A percentile compares a stretch with the other conserved stretches of the same genome.
These are phyloP conservation scores for Colletotrichum tofieldiae DNA, from an alignment of 2,329 filamentous ascomycete genomes.

Conservation along the genomic window DNA sequence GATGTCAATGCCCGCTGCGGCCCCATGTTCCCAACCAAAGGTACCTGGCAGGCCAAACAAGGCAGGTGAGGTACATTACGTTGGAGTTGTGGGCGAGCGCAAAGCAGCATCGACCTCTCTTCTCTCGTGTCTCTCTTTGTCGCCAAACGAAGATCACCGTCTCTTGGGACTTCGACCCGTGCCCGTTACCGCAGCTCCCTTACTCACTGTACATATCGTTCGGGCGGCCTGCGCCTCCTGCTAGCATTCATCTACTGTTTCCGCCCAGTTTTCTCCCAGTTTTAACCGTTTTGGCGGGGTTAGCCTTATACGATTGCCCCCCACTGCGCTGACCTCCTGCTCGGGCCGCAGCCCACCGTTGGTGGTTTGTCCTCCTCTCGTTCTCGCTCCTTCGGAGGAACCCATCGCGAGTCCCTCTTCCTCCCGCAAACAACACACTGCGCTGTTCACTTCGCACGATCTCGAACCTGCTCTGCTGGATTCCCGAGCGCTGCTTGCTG, in stretches of 20 bases:
- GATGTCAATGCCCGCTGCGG: slow-evolving; percentile 35
- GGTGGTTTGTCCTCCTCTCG: slow-evolving; percentile 34
- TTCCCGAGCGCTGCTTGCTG: slow-evolving; percentile 29
- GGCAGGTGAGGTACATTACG: slow-evolving; percentile 7
- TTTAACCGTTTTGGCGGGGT: slow-evolving; percentile 41
- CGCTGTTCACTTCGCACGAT: neutral
- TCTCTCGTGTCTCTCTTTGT: slow-evolving; percentile 16
- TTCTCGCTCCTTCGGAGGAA: slow-evolving; percentile 36
- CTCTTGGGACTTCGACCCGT: slow-evolving; percentile 19
- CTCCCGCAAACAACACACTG: slow-evolving; percentile 14
- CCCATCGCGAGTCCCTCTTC: slow-evolving; percentile 24
- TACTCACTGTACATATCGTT: slow-evolving; percentile 31
- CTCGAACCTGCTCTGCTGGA: slow-evolving; percentile 12
- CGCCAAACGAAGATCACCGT: slow-evolving; percentile 21
- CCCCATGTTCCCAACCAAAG: slow-evolving; percentile 9
- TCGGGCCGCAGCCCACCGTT: slow-evolving; percentile 38
- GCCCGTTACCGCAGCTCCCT: slow-evolving; percentile 7
- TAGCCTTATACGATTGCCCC: slow-evolving; percentile 37
- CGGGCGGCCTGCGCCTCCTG: slow-evolving; percentile 38
- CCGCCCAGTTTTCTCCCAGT: slow-evolving; percentile 34
- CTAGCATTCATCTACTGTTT: slow-evolving; percentile 30
- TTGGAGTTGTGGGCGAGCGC: slow-evolving; percentile 13
- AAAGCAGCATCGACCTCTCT: slow-evolving; percentile 16
- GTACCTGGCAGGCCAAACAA: slow-evolving; percentile 14
- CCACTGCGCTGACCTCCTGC: slow-evolving; percentile 34